Evolutionary conservation across 306 rosid species (phyloP), one percentile per base, ranked within the genome.

Genomic region (Pterocarpus macrocarpus): DNA sequence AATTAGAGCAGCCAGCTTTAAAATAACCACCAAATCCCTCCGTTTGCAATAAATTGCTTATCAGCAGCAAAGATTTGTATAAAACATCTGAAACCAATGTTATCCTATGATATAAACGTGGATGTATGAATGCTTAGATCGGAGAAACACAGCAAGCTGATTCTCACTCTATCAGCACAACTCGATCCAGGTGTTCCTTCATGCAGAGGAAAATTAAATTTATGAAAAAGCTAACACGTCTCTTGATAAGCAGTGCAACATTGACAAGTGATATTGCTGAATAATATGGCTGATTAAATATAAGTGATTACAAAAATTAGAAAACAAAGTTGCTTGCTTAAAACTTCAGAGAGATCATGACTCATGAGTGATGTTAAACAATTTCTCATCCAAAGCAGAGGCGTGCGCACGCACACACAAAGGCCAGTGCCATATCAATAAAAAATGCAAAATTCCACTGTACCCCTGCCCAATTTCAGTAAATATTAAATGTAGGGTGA

Each of bases 41-140:
- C 8, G 28, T 22, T 73, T 47, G 30, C 34, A 75, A 34, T 8
- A 36, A 4, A 15, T n/a, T 28, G 69, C 45, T 61, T 35, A 65
- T 13, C 56, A 53, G 41, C 55, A 53, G 43, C 32, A 62, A 28
- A 15, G 34, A 33, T 63, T 53, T 7, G 57, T 22, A 36, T 35
- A 49, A 47, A 69, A 47, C 44, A 67, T 59, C 41, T 41, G 61
- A 69, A 69, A 61, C 16, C 64, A 35, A 61, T 28, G 69, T 63
- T 59, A 36, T 44, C 69, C 28, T 59, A 12, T 50, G 71, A 28
- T 47, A 61, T 45, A 69, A 64, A 34, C 44, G 68, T 55, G 71
- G 17, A 69, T 80, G 58, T n/a, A 17, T 39, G 34, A 41, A 53
- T 81, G 56, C 71, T 67, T 47, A 78, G 38, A 75, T 66, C 52